These are phyloP conservation scores for Boechera divaricarpa DNA, from an alignment of 345 rosid species.

Conservation along the genomic window DNA sequence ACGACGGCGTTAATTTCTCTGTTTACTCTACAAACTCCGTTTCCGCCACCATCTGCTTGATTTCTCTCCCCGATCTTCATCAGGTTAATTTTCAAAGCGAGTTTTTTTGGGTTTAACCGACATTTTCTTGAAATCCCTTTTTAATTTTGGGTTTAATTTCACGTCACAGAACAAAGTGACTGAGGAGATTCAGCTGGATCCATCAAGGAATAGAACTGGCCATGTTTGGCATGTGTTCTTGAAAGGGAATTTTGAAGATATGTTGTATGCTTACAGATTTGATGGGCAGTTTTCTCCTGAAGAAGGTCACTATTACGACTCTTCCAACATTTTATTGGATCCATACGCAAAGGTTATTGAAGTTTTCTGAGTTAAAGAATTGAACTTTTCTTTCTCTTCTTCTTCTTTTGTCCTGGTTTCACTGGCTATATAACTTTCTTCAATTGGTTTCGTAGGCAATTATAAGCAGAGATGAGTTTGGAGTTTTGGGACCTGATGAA, in stretches of 20 bases:
- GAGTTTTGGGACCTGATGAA: constrained; percentile 66
- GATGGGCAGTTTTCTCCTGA: constrained; percentile 75
- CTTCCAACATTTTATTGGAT: constrained; percentile 72
- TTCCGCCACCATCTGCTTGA: constrained; percentile 78
- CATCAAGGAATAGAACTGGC: constrained; percentile 71
- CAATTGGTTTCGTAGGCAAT: constrained; percentile 61
- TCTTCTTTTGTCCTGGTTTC: not conserved
- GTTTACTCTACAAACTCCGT: constrained; percentile 72
- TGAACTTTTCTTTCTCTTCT: not conserved
- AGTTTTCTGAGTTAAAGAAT: not conserved
- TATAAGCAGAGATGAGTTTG: constrained; percentile 85
- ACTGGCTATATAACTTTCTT: not conserved
- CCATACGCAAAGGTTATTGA: constrained; percentile 82
- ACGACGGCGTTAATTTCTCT: constrained; percentile 86
- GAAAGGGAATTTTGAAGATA: constrained; percentile 71
- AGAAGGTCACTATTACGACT: constrained; percentile 70
- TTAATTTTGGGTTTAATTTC: not conserved
- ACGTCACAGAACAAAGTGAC: constrained; percentile 71
- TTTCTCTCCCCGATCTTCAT: constrained; percentile 64
- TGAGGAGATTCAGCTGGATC: constrained; percentile 73
- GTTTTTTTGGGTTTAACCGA: not conserved
- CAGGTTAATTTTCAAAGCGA: constrained; percentile 49
- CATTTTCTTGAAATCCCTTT: not conserved
- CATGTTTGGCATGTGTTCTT: constrained; percentile 86
- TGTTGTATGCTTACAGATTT: constrained; percentile 81